A percentile compares a stretch with the other conserved stretches of the same genome.
phyloP scores from a whole-genome alignment of 2,329 filamentous ascomycete species.

The Ceratocystis albifundus region DNA sequence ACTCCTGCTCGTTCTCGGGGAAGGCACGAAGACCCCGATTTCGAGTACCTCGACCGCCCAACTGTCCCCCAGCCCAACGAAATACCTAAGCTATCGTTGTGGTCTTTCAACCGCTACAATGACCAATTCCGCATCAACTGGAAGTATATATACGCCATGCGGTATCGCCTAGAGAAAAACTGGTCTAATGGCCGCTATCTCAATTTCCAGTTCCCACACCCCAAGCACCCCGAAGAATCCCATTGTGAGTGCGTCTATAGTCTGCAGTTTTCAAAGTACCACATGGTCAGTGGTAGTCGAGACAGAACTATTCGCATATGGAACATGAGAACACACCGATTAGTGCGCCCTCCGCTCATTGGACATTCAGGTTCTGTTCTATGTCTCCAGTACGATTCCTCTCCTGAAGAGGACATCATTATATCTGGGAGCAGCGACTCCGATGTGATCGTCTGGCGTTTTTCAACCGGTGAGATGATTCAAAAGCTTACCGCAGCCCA shows the following conservation, averaged over 20 bases:
- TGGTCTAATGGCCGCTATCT: conserved; percentile 74
- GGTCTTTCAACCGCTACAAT: conserved; percentile 20
- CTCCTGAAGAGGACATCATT: conserved; percentile 79
- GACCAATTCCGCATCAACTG: conserved; percentile 63
- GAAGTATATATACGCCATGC: conserved; percentile 85
- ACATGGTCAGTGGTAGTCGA: conserved; percentile 83
- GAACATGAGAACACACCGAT: conserved; percentile 69
- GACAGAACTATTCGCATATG: conserved; percentile 82
- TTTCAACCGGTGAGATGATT: conserved; percentile 76
- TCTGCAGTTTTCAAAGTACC: conserved; percentile 75
- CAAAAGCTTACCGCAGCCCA: conserved; percentile 69
- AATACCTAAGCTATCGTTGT: conserved; percentile 15
- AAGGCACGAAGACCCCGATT: conserved; percentile 24
- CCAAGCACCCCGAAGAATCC: conserved; percentile 64
- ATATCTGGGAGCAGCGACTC: conserved; percentile 91
- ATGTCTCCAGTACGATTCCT: conserved; percentile 88
- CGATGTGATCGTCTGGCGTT: conserved; percentile 81
- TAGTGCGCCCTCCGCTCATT: conserved; percentile 59
- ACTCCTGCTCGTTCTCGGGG: neutral
- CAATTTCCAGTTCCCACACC: conserved; percentile 86
- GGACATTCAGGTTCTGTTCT: conserved; percentile 81
- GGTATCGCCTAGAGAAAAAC: conserved; percentile 73
- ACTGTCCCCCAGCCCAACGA: conserved; percentile 13
- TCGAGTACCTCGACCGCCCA: conserved; percentile 14
- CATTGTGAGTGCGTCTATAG: conserved; percentile 92